Evolutionary conservation across 2,329 filamentous ascomycete genomes (phyloP).

Genomic region (Nemania serpens): DNA sequence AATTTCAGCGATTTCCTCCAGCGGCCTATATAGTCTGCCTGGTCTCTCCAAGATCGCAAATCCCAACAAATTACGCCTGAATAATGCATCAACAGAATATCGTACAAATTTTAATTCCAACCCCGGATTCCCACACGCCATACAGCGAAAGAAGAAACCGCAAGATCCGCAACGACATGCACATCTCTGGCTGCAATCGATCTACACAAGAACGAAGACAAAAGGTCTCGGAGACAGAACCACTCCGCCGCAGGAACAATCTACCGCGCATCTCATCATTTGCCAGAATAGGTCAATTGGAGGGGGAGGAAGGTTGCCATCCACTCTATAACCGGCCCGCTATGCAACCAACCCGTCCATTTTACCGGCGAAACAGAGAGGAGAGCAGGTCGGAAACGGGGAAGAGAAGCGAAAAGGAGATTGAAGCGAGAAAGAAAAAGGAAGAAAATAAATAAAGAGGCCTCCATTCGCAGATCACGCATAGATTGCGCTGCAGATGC

Average conservation of each 20-base stretch:
- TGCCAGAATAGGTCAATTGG: constrained; percentile 18
- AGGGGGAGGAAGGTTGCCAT: not conserved
- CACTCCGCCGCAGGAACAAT: constrained; percentile 25
- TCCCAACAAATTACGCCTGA: too few relatives aligned
- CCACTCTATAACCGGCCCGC: constrained; percentile 6
- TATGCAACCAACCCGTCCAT: constrained; percentile 4
- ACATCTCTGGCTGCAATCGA: too few relatives aligned
- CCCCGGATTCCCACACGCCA: too few relatives aligned
- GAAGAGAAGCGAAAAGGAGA: not conserved
- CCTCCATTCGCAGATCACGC: constrained; percentile 8
- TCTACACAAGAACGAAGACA: not conserved
- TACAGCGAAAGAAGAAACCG: too few relatives aligned
- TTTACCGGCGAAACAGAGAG: constrained; percentile 18
- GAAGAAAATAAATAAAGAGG: not conserved
- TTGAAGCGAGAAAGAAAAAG: not conserved
- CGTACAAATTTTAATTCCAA: too few relatives aligned
- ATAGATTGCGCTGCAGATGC: constrained; percentile 19
- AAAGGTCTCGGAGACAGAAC: constrained; percentile 17
- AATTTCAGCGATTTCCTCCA: too few relatives aligned
- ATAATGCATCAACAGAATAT: too few relatives aligned
- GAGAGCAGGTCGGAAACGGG: not conserved
- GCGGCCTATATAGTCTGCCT: too few relatives aligned
- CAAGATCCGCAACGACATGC: too few relatives aligned
- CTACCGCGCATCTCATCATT: constrained; percentile 8
- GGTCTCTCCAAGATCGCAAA: too few relatives aligned